Base-by-base conservation (phyloP, 2,329 filamentous ascomycete genomes). In the Talaromyces atroroseus region DNA sequence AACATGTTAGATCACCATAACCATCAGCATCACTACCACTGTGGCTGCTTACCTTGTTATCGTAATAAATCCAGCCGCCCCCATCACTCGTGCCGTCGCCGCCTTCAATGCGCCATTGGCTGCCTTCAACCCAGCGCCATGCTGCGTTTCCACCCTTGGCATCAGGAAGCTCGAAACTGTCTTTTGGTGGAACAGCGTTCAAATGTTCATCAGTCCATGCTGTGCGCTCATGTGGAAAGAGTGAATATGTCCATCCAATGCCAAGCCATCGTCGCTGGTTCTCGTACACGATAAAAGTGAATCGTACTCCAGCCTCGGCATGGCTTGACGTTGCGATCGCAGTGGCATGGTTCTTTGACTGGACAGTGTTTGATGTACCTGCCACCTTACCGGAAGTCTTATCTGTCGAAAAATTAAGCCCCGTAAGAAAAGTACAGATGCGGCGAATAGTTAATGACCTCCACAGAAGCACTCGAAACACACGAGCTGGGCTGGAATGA, bases 201-300 rank as follows among this genome's bases (percentile, higher is more conserved):
- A 95, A 83, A 69, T 96, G 91, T 72, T 99, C 94, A 70, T 99
- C 94, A 0, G 94, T 96, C 92, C 94, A 99, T 0, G 92, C 81
- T 1, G 87, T 82, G 44, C 94, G 82, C 69, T 99, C 94, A 66
- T 96, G 95, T 0, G 91, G 86, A 62, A 99, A 90, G 59, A 99
- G 78, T 40, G 87, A 95, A 2, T 87, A 87, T 0, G 94, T 97
- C 92, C 94, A 99, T 0, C 94, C 94, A 12, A 99, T 81, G 1
- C 92, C 92, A 3, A 99, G 77, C 94, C 94, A 99, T 52, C 94
- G 84, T 44, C 94, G 83, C 72, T 99, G 94, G 65, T 99, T 99
- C 71, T 99, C 94, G 66, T 92, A 97, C 2, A 99, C 80, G 49
- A 94, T 92, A 61, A 99, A 99, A 0, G 94, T 99, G 67, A 99